phyloP scores from a whole-genome alignment of 1,284 basidiomycete genomes.

The Ganoderma sinense region DNA sequence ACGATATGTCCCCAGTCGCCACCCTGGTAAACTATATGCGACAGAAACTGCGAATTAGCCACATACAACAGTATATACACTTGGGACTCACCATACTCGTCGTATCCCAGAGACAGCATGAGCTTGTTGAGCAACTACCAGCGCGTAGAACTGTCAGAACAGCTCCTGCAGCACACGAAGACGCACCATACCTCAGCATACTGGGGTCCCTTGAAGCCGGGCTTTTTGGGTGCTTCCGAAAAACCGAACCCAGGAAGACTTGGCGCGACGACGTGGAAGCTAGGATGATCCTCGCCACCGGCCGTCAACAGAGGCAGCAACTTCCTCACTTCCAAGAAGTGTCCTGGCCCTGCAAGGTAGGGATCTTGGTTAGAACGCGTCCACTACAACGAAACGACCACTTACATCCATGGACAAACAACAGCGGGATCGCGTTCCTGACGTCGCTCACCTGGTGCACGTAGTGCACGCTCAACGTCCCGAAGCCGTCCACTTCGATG shows the following conservation, averaged over 20 bases:
- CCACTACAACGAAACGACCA: not conserved
- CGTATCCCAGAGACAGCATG: slow-evolving; percentile 34
- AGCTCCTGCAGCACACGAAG: too few relatives aligned
- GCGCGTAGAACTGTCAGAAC: not conserved
- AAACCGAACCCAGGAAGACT: slow-evolving; percentile 65
- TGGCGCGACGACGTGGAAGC: slow-evolving; percentile 64
- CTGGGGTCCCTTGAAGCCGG: slow-evolving; percentile 41
- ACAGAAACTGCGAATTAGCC: not conserved
- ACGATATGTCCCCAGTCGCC: slow-evolving; percentile 3
- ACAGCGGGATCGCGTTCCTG: slow-evolving; percentile 48
- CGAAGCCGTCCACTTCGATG: slow-evolving; percentile 46
- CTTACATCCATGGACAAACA: slow-evolving; percentile 56
- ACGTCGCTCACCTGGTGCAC: slow-evolving; percentile 47
- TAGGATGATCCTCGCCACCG: slow-evolving; percentile 51
- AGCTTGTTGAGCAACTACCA: slow-evolving; percentile 30
- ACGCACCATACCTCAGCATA: slow-evolving; percentile 35
- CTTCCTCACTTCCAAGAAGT: slow-evolving; percentile 62
- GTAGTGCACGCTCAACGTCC: slow-evolving; percentile 49
- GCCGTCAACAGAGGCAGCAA: slow-evolving; percentile 56
- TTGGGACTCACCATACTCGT: slow-evolving; percentile 35
- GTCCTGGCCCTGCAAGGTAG: slow-evolving; percentile 58
- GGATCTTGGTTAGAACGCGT: not conserved
- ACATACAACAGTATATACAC: not conserved
- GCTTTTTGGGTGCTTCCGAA: slow-evolving; percentile 49
- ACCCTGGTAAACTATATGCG: not conserved